phyloP scores from a whole-genome alignment of 768 basidiomycete species.

The Termitomyces sp. region DNA sequence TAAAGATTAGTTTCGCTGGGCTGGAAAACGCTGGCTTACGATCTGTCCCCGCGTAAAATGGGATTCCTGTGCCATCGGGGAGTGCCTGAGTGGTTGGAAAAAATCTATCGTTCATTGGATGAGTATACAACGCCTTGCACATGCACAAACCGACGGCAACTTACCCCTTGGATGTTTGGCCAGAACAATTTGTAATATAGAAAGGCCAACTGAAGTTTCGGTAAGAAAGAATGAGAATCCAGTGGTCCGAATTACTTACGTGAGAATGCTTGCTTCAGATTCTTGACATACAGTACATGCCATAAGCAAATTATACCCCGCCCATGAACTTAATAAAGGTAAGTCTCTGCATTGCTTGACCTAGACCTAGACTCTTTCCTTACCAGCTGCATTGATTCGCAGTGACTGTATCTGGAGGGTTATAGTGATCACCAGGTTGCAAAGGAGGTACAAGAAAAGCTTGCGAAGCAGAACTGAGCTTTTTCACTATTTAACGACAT shows the following conservation, averaged over 20 bases:
- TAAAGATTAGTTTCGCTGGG: constrained; percentile 5
- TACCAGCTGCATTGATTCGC: constrained; percentile 35
- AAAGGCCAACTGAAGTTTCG: not conserved
- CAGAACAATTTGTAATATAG: constrained; percentile 6
- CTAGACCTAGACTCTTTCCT: not conserved
- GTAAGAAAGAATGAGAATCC: not conserved
- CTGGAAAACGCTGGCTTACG: constrained; percentile 35
- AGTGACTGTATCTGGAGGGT: not conserved
- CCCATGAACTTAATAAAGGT: constrained; percentile 40
- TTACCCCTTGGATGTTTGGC: constrained; percentile 2
- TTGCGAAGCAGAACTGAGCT: constrained; percentile 8
- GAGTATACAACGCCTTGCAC: not conserved
- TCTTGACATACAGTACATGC: constrained; percentile 49
- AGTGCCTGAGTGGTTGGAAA: constrained; percentile 34
- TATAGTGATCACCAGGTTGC: not conserved
- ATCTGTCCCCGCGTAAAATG: constrained; percentile 41
- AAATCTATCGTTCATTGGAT: constrained; percentile 19
- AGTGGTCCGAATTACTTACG: constrained; percentile 23
- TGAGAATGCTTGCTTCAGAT: constrained; percentile 13
- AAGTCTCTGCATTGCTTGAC: not conserved
- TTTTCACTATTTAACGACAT: not conserved
- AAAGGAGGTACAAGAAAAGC: constrained; percentile 25
- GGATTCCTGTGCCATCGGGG: constrained; percentile 29
- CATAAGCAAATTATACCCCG: constrained; percentile 49
- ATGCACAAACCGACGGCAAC: not conserved